Percentiles rank a stretch among this genome's conserved stretches.
Conservation (phyloP, 148 eudicot genomes). For the Camellia granthamiana region DNA sequence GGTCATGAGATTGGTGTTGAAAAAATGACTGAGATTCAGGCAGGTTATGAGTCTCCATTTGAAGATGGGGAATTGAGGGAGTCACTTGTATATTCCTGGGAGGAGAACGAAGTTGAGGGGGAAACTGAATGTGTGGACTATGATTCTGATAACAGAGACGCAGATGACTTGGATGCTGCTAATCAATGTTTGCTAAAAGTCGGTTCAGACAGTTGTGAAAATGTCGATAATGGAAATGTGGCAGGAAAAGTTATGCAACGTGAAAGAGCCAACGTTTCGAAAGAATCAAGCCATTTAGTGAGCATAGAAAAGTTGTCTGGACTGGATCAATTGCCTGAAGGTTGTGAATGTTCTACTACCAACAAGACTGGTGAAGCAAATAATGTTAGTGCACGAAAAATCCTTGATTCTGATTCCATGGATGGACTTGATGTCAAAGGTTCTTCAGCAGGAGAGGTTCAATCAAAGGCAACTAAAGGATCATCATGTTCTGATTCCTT, state of each 20-base stretch:
- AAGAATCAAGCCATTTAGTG: constrained; percentile 15
- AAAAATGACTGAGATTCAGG: constrained; percentile 23
- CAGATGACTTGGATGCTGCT: constrained; percentile 35
- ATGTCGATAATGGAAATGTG: constrained; percentile 13
- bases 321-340: constrained; percentile 18
- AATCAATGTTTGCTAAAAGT: constrained; percentile 37
- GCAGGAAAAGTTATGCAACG: constrained; percentile 6
- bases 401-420: constrained; percentile 14
- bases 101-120: constrained; percentile 44
- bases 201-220: constrained; percentile 33
- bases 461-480: constrained; percentile 28
- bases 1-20: constrained; percentile 17
- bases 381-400: constrained; percentile 12
- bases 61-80: constrained; percentile 82
- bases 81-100: constrained; percentile 36
- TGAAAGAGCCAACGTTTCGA: constrained; percentile 4
- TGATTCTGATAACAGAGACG: constrained; percentile 49
- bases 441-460: constrained; percentile 17
- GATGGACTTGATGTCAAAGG: constrained; percentile 18
- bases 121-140: constrained; percentile 60
- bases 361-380: constrained; percentile 12
- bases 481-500: constrained; percentile 25
- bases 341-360: constrained; percentile 12
- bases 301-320: constrained; percentile 16
- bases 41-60: constrained; percentile 64